Evolutionary conservation across 1,284 basidiomycete species (phyloP), one percentile per base, ranked within the genome.

Genomic region (Moesziomyces aphidis): DNA sequence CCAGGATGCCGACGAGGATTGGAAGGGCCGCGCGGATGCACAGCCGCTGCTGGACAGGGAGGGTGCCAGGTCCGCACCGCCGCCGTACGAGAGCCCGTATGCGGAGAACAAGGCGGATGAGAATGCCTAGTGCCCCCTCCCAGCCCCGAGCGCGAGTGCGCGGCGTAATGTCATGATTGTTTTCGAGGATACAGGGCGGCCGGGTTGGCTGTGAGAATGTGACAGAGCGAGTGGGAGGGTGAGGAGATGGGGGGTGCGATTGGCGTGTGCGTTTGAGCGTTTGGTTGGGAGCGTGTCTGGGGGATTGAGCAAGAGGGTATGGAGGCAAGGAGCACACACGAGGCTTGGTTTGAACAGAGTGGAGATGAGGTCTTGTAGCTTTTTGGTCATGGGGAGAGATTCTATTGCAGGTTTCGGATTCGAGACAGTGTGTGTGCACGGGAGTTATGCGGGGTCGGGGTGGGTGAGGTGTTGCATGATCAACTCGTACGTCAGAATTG

Each of bases 401-500:
- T 46, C 45, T 22, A 31, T 31, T 31, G 24, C 24, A n/a, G n/a
- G 24, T 31, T 28, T 28, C 8, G 26, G 3, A 36, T 10, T 36
- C 10, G 34, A n/a, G n/a, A n/a, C n/a, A 3, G 15, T 36, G 34
- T 3, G 15, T 36, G 9, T 36, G 11, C n/a, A 11, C 4, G 11
- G 11, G 17, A 15, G 36, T 11, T 26, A 11, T 13, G 7, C 52
- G 28, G 44, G 39, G 5, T 28, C 52, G 10, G 11, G 8, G 9
- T 65, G 62, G 15, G 55, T 49, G 21, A 81, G 47, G 61, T 81
- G 78, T 47, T 76, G 76, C 80, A 83, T 82, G 55, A 82, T 80
- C 22, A 83, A 19, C 52, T 83, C 82, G 59, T 83, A 83, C 19
- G 83, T 84, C 31, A 84, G 53, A 36, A 84, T 81, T 4, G 83